These are phyloP conservation scores for Solanum acaule DNA, from an alignment of 257 asterid genomes.

Conservation along the genomic window DNA sequence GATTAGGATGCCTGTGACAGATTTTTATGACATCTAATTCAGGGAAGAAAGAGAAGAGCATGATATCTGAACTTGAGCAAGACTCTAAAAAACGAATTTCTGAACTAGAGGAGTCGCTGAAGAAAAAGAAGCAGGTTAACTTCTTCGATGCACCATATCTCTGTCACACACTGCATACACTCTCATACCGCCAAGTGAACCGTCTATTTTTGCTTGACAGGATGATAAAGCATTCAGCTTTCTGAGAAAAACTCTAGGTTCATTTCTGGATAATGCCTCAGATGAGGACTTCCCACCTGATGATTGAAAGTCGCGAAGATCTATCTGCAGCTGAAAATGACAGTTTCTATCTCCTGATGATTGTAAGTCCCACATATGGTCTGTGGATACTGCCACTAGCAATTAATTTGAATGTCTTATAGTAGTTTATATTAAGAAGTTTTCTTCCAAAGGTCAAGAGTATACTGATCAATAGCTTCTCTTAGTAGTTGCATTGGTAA, in stretches of 20 bases:
- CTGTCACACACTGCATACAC: not conserved
- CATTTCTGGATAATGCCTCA: conserved; percentile 82
- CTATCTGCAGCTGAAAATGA: not conserved
- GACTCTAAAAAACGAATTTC: conserved; percentile 47
- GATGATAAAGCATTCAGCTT: conserved; percentile 88
- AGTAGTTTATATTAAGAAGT: not conserved
- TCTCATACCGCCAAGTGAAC: not conserved
- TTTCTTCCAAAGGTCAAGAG: not conserved
- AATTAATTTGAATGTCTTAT: not conserved
- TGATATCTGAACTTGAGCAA: conserved; percentile 71
- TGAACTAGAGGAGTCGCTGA: conserved; percentile 81
- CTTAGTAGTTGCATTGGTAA: not conserved
- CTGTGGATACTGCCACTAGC: not conserved
- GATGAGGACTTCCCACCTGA: conserved; percentile 88
- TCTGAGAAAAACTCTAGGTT: conserved; percentile 71
- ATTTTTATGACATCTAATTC: not conserved
- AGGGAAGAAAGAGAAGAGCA: conserved; percentile 91
- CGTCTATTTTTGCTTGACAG: conserved; percentile 29
- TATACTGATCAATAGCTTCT: not conserved
- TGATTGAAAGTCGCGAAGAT: conserved; percentile 20
- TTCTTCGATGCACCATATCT: not conserved
- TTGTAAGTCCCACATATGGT: not conserved
- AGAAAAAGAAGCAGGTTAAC: conserved; percentile 89
- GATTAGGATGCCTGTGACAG: not conserved
- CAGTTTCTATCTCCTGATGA: conserved; percentile 6